Evolutionary conservation across 768 basidiomycete species (phyloP).

Genomic region (Xanthoconium purpureum): DNA sequence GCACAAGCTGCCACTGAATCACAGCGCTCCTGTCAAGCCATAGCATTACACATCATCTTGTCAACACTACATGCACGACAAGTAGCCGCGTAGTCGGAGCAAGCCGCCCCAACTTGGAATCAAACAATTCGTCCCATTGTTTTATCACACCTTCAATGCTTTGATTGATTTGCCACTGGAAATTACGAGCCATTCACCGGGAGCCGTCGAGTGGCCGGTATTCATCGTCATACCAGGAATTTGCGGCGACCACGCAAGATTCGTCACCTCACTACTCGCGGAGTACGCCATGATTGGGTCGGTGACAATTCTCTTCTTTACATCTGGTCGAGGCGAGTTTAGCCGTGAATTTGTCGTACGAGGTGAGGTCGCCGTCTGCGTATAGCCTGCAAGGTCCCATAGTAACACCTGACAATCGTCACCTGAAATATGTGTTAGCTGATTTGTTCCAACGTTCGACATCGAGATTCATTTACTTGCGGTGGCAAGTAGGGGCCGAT

Average conservation of each 20-base stretch:
- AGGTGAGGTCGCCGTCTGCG: conserved; percentile 62
- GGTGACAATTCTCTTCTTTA: conserved; percentile 67
- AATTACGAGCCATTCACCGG: conserved; percentile 86
- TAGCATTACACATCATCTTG: no score
- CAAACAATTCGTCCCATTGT: not conserved
- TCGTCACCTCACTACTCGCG: conserved; percentile 73
- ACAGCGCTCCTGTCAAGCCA: not conserved
- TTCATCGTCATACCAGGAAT: conserved; percentile 76
- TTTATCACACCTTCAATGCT: conserved; percentile 68
- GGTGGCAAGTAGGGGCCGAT: conserved; percentile 81
- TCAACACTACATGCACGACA: not conserved
- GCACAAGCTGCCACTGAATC: no score
- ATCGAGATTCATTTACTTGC: conserved; percentile 56
- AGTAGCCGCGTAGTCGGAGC: not conserved
- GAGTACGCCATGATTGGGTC: conserved; percentile 87
- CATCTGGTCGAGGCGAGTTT: conserved; percentile 79
- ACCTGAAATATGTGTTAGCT: conserved; percentile 42
- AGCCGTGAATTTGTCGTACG: conserved; percentile 66
- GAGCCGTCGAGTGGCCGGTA: conserved; percentile 66
- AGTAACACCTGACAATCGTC: conserved; percentile 94
- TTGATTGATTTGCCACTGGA: conserved; percentile 80
- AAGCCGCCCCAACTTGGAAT: not conserved
- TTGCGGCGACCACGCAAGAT: conserved; percentile 85
- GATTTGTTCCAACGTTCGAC: not conserved
- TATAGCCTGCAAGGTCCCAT: conserved; percentile 79